phyloP scores from a whole-genome alignment of 306 rosid genomes.

The Bauhinia variegata region DNA sequence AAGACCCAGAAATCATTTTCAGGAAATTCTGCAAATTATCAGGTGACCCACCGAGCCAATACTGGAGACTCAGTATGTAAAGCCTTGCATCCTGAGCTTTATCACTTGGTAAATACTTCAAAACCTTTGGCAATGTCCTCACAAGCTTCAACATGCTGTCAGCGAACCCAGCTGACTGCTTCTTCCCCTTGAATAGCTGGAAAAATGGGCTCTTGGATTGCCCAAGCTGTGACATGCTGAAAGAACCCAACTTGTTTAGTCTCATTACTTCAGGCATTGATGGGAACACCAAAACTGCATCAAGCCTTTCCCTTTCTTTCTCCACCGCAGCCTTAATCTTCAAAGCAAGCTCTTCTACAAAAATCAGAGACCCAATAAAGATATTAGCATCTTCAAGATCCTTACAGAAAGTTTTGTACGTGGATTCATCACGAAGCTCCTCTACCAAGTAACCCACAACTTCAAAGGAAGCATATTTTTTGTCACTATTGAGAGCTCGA shows the following conservation, averaged over 20 bases:
- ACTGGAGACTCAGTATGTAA: slow-evolving; percentile 87
- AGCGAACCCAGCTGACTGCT: slow-evolving; percentile 87
- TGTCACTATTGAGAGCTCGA: slow-evolving; percentile 56
- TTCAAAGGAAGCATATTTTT: slow-evolving; percentile 62
- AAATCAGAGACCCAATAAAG: slow-evolving; percentile 90
- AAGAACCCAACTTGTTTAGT: slow-evolving; percentile 83
- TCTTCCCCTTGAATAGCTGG: slow-evolving; percentile 86
- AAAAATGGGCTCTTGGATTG: slow-evolving; percentile 91
- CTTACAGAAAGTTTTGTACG: slow-evolving; percentile 65
- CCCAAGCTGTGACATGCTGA: slow-evolving; percentile 93
- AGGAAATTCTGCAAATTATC: slow-evolving; percentile 86
- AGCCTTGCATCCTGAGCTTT: slow-evolving; percentile 97
- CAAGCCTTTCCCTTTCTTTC: slow-evolving; percentile 83
- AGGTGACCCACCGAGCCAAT: slow-evolving; percentile 98
- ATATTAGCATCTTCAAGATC: slow-evolving; percentile 89
- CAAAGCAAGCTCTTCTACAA: slow-evolving; percentile 93
- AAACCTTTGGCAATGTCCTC: slow-evolving; percentile 91
- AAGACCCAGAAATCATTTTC: slow-evolving; percentile 87
- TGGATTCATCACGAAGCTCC: slow-evolving; percentile 72
- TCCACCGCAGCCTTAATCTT: slow-evolving; percentile 86
- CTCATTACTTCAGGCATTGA: slow-evolving; percentile 99
- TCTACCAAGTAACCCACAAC: slow-evolving; percentile 95
- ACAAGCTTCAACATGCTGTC: slow-evolving; percentile 97
- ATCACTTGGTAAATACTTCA: slow-evolving; percentile 94
- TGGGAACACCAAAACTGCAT: slow-evolving; percentile 95